Evolutionary conservation across 164 flowering plant genomes (phyloP).

Genomic region (Aristolochia fimbriata): DNA sequence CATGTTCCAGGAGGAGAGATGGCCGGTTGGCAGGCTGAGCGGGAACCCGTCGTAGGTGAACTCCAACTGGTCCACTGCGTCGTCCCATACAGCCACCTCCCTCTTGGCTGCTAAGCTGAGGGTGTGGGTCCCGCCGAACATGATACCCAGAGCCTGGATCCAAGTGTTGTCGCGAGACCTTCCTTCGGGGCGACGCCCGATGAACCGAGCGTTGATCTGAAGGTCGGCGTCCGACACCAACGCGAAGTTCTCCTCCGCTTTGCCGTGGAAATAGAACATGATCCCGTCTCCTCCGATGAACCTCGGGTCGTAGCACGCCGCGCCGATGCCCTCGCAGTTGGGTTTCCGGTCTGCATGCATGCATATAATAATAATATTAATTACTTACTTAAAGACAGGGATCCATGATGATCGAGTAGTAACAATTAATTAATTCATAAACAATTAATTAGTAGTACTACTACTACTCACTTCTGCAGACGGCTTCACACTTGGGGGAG

Average conservation of each 20-base stretch:
- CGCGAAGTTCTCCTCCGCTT: constrained; percentile 19
- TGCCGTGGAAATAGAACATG: constrained; percentile 38
- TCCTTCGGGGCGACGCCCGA: constrained; percentile 29
- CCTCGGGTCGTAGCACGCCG: constrained; percentile 36
- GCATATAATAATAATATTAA: too few species aligned
- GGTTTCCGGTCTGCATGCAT: constrained; percentile 25
- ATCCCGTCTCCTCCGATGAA: constrained; percentile 35
- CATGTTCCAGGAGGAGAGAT: constrained; percentile 16
- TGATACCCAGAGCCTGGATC: constrained; percentile 31
- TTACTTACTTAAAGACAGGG: too few species aligned
- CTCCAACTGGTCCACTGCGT: constrained; percentile 17
- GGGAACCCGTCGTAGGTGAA: constrained; percentile 20
- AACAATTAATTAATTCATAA: too few species aligned
- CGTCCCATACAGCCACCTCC: constrained; percentile 26
- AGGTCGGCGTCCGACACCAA: constrained; percentile 29
- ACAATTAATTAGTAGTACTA: too few species aligned
- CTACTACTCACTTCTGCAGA: constrained; percentile 16
- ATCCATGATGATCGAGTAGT: too few species aligned
- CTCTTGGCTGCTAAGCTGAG: constrained; percentile 23
- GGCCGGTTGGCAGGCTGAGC: constrained; percentile 5
- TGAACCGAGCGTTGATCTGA: constrained; percentile 36
- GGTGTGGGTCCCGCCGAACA: constrained; percentile 20
- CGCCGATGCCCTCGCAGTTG: constrained; percentile 25
- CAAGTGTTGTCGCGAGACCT: constrained; percentile 31
- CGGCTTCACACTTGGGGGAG: constrained; percentile 22